A percentile compares a stretch with the other conserved stretches of the same genome.
Conservation (phyloP, 2,329 filamentous ascomycete genomes). For the Hirsutella minnesotensis region DNA sequence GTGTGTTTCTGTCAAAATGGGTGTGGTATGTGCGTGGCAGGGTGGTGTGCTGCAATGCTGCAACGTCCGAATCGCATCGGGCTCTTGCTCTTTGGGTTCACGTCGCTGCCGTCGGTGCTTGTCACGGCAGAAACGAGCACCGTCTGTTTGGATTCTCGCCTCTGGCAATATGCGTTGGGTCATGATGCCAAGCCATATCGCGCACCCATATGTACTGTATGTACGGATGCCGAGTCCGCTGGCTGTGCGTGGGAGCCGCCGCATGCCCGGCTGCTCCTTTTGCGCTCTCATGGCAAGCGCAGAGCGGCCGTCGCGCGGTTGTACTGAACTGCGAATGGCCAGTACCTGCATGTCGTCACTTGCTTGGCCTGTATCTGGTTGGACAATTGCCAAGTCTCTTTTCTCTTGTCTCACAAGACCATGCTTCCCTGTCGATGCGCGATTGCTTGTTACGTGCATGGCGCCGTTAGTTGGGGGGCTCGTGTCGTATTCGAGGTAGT, state of each 20-base stretch:
- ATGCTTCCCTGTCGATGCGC: background rate
- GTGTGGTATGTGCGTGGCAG: background rate
- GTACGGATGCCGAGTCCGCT: too few species aligned
- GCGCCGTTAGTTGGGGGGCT: background rate
- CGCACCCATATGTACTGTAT: too few species aligned
- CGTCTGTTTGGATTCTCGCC: too few species aligned
- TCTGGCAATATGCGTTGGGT: too few species aligned
- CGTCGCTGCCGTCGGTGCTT: background rate
- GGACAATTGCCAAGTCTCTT: conserved; percentile 5
- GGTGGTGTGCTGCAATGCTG: background rate
- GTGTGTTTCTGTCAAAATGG: background rate
- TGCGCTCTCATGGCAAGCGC: background rate
- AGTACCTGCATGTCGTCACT: conserved; percentile 5
- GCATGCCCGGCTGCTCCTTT: too few species aligned
- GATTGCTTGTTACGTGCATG: background rate
- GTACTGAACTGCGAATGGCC: background rate
- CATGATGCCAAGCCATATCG: too few species aligned
- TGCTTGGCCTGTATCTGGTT: conserved; percentile 3
- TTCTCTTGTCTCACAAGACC: conserved; percentile 3
- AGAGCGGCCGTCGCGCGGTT: background rate
- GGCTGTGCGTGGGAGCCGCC: too few species aligned
- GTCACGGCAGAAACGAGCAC: background rate
- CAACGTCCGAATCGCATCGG: background rate
- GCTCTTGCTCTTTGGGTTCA: background rate
- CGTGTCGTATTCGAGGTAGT: background rate